Evolutionary conservation across 1,284 basidiomycete species (phyloP).

Genomic region (Heliocybe sulcata): DNA sequence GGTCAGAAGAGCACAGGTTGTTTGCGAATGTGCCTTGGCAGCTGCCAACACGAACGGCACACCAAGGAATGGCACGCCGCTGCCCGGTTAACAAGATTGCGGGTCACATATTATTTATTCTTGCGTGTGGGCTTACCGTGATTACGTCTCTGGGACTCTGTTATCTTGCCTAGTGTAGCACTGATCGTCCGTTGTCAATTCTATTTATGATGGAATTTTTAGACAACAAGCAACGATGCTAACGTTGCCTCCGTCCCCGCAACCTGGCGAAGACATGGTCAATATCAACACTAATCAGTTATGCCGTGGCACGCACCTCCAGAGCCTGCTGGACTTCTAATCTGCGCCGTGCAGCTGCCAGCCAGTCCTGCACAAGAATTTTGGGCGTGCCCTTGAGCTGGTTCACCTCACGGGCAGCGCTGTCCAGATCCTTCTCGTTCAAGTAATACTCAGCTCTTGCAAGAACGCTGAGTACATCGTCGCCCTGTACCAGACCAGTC

Average conservation of each 20-base stretch:
- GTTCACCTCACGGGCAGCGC: slow-evolving; percentile 88
- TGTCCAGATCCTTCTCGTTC: slow-evolving; percentile 90
- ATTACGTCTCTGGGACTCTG: not conserved
- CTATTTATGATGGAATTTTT: slow-evolving; percentile 5
- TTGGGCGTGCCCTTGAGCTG: slow-evolving; percentile 85
- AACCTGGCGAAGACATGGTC: slow-evolving; percentile 38
- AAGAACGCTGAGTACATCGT: slow-evolving; percentile 83
- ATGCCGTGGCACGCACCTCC: slow-evolving; percentile 46
- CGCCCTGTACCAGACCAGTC: slow-evolving; percentile 68
- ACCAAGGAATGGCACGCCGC: not conserved
- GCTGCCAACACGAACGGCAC: not conserved
- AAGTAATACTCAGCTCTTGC: slow-evolving; percentile 88
- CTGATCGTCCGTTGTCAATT: not conserved
- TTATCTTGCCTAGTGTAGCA: not conserved
- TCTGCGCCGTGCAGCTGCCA: slow-evolving; percentile 82
- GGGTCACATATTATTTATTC: too few species aligned
- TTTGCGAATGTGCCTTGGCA: slow-evolving; percentile 70
- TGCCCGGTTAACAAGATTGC: not conserved
- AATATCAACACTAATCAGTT: not conserved
- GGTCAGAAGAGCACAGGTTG: slow-evolving; percentile 74
- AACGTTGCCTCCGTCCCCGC: slow-evolving; percentile 78
- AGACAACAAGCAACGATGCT: slow-evolving; percentile 37
- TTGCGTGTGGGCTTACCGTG: too few species aligned
- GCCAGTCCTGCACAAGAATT: slow-evolving; percentile 83
- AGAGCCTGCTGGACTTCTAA: slow-evolving; percentile 93